Base-by-base conservation (phyloP, 805 yeast species). In the Starmerella bombicola region DNA sequence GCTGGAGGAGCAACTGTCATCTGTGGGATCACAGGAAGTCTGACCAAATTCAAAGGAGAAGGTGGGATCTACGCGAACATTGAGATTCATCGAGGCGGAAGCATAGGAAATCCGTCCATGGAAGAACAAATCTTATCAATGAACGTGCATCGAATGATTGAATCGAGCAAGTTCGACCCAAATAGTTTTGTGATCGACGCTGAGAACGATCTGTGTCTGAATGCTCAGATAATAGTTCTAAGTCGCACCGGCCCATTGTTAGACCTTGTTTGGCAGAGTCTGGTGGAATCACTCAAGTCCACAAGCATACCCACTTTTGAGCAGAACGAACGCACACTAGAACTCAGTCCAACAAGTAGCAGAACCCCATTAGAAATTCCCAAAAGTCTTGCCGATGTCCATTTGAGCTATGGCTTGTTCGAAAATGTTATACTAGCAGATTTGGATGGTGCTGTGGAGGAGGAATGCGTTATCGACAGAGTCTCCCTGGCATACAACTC, bases 361-460 rank as follows among this genome's bases (percentile, higher is more conserved):
- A 7, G 33, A 12, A 20, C 48, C 57, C 31, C 55, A 15, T 51
- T 59, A 15, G 57, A 61, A 3, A 58, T 83, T 32, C 46, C 54
- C 3, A 46, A 76, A 25, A 61, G 68, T 35, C 48, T 51, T 1
- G 54, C 50, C 4, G 60, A 48, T 41, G 57, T 66, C 4, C 64
- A 69, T 3, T 73, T 76, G 38, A 45, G 49, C 3, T 77, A 73
- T 56, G 93, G 93, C 10, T 59, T 79, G 1, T 67, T 70, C 15
- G 26, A 22, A 5, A 36, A 37, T 1, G 63, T 74, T 0, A 52
- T 82, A 13, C 57, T 84, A 35, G 76, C 81, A 1, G 95, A 84
- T 55, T 53, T 82, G 30, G 93, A 83, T 56, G 93, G 93, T 12
- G 88, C 80, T 45, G 79, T 85, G 4, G 95, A 84, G 58, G 93